Evolutionary conservation across 2,329 filamentous ascomycete genomes (phyloP).

Genomic region (Trichoderma simmonsii): DNA sequence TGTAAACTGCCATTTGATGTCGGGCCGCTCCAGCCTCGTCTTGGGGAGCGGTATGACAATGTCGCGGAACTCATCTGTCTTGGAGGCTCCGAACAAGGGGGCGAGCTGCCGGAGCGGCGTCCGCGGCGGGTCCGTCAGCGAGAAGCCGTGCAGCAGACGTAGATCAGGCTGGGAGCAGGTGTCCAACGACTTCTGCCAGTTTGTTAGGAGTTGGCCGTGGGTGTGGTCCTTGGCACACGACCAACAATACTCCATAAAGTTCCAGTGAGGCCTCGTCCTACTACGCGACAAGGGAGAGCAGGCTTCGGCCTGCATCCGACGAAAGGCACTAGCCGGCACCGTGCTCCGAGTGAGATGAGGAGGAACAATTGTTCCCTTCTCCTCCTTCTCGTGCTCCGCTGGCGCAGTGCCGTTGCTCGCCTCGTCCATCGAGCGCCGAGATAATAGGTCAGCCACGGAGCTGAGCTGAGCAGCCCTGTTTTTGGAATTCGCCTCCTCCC

Average conservation of each 20-base stretch:
- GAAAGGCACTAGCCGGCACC: slow-evolving; percentile 31
- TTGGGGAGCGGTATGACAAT: slow-evolving; percentile 65
- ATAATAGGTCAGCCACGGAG: slow-evolving; percentile 30
- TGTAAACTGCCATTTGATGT: slow-evolving; percentile 47
- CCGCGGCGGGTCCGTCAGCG: slow-evolving; percentile 61
- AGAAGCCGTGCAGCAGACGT: slow-evolving; percentile 69
- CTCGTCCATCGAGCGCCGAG: slow-evolving; percentile 26
- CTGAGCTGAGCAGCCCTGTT: slow-evolving; percentile 25
- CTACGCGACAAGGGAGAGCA: slow-evolving; percentile 63
- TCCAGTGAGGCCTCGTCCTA: slow-evolving; percentile 59
- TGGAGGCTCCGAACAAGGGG: slow-evolving; percentile 74
- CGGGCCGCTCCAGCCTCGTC: slow-evolving; percentile 43
- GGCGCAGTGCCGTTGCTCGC: neutral
- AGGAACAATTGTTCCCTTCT: neutral
- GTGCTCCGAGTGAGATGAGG: neutral
- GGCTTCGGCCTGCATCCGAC: slow-evolving; percentile 44
- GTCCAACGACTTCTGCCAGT: slow-evolving; percentile 64
- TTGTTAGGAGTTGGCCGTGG: slow-evolving; percentile 60
- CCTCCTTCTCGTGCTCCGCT: slow-evolving; percentile 1
- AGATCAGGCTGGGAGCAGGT: slow-evolving; percentile 77
- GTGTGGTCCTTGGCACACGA: slow-evolving; percentile 64
- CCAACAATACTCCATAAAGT: slow-evolving; percentile 61
- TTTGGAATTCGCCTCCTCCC: slow-evolving; percentile 50
- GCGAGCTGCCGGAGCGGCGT: slow-evolving; percentile 62
- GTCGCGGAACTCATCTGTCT: slow-evolving; percentile 69